Evolutionary conservation across 75 land plant species (phyloP).

Genomic region (Cupressus sempervirens): DNA sequence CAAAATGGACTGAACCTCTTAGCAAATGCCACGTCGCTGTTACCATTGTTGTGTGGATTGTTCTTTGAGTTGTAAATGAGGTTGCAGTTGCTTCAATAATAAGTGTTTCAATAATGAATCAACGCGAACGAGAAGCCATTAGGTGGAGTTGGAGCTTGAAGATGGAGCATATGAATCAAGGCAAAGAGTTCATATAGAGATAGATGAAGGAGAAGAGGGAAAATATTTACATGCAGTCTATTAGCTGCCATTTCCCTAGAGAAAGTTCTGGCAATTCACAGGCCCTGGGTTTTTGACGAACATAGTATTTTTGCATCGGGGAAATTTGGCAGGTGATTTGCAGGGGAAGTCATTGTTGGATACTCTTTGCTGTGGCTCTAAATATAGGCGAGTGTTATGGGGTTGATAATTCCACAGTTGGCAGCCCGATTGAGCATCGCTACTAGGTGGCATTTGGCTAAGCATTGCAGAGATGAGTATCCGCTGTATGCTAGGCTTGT

Average conservation of each 20-base stretch:
- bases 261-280: conserved; percentile 56
- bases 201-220: not conserved
- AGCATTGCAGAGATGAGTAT: conserved; percentile 81
- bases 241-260: too few species aligned
- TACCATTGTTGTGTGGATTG: too few species aligned
- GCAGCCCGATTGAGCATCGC: conserved; percentile 85
- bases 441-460: conserved; percentile 83
- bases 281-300: conserved; percentile 42
- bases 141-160: not conserved
- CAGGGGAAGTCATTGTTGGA: conserved; percentile 61
- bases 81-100: too few species aligned
- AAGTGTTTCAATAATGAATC: too few species aligned
- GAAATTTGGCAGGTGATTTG: conserved; percentile 30
- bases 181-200: conserved; percentile 15
- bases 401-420: conserved; percentile 68
- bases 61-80: too few species aligned
- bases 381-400: conserved; percentile 80
- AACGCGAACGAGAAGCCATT: not conserved
- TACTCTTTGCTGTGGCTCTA: too few species aligned
- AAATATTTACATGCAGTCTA: not conserved
- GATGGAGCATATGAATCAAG: conserved; percentile 19
- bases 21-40: too few species aligned
- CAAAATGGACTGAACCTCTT: too few species aligned
- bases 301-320: conserved; percentile 35
- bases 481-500: conserved; percentile 51